Conservation (phyloP, 257 asterid genomes). For the Petunia axillaris region DNA sequence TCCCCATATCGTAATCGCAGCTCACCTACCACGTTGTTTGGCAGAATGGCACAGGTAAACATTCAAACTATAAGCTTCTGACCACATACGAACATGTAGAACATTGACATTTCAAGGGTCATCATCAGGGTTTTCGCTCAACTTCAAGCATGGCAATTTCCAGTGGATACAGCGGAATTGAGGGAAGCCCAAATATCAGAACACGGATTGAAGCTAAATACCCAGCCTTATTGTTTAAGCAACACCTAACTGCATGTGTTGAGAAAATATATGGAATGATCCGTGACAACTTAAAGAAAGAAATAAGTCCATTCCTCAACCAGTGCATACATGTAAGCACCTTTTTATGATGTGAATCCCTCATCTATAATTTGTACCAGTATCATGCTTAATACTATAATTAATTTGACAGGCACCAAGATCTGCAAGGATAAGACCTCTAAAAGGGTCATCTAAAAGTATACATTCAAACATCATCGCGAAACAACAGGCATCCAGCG, state of each 20-base stretch:
- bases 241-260: conserved; percentile 88
- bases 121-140: conserved; percentile 65
- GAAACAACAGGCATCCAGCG: conserved; percentile 75
- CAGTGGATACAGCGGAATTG: conserved; percentile 91
- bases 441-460: conserved; percentile 68
- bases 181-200: conserved; percentile 64
- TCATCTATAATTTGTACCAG: conserved; percentile 6
- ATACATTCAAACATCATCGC: conserved; percentile 62
- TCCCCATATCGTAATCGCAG: conserved; percentile 67
- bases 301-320: conserved; percentile 72
- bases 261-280: conserved; percentile 90
- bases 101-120: conserved; percentile 34
- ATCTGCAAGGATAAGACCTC: conserved; percentile 73
- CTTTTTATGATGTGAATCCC: conserved; percentile 17
- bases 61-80: conserved; percentile 29
- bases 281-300: conserved; percentile 88
- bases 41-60: conserved; percentile 89
- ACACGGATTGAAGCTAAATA: conserved; percentile 89
- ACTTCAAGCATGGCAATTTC: conserved; percentile 76
- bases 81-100: conserved; percentile 22
- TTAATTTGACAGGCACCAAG: conserved; percentile 77
- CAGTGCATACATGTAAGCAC: conserved; percentile 71
- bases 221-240: conserved; percentile 90
- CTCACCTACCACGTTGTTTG: conserved; percentile 75
- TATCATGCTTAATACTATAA: conserved; percentile 31